Conservation (phyloP, 768 basidiomycete genomes). For the Phallus indusiatus region DNA sequence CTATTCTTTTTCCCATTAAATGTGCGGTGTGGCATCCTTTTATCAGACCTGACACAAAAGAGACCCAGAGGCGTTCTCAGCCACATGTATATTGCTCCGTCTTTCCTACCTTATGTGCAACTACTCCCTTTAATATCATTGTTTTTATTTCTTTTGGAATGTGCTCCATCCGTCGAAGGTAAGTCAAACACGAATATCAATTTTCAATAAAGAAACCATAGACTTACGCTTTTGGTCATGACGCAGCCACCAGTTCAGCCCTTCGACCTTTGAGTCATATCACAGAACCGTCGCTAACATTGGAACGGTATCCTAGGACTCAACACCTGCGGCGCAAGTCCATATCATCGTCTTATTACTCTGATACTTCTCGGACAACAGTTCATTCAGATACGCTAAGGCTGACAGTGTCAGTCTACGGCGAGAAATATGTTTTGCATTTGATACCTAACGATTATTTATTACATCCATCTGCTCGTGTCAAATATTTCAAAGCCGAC, state of each 20-base stretch:
- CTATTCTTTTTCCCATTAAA: too few relatives aligned
- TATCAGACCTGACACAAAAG: too few relatives aligned
- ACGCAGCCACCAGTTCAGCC: conserved; percentile 38
- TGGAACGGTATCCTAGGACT: conserved; percentile 48
- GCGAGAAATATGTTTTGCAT: conserved; percentile 59
- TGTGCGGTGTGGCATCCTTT: too few relatives aligned
- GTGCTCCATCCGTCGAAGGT: neutral
- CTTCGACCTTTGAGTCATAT: conserved; percentile 40
- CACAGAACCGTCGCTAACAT: conserved; percentile 39
- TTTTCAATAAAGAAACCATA: neutral
- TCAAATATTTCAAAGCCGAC: conserved; percentile 50
- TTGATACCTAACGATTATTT: conserved; percentile 71
- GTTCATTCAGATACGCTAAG: conserved; percentile 64
- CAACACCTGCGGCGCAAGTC: conserved; percentile 23
- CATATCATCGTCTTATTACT: conserved; percentile 4
- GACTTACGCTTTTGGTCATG: neutral
- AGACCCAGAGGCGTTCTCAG: too few relatives aligned
- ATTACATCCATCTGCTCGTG: conserved; percentile 67
- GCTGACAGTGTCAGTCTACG: conserved; percentile 56
- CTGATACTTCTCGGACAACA: conserved; percentile 34
- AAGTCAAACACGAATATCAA: neutral
- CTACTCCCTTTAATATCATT: neutral
- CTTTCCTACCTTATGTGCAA: neutral
- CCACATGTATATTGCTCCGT: neutral
- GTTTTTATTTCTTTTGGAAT: neutral